Base-by-base conservation (phyloP, 495 filamentous ascomycete genomes). In the Pseudevernia furfuracea region DNA sequence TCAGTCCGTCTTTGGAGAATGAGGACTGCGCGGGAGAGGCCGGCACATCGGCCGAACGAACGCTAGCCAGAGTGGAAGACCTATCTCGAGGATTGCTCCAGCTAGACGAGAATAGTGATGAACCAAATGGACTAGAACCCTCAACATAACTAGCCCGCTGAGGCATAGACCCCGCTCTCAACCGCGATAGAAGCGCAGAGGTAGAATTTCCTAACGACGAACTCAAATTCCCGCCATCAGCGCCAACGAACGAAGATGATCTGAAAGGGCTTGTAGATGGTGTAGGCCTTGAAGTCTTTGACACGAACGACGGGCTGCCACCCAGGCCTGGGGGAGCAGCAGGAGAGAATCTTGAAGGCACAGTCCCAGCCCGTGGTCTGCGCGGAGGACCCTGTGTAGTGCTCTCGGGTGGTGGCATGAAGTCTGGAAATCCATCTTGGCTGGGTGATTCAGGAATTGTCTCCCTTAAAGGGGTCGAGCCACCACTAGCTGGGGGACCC, bases 371-470 rank as follows among this genome's bases (percentile, higher is more conserved):
- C 75, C 94, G 86, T 60, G 91, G 87, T 68, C 94, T 84, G 58
- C 89, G 82, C 48, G 85, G 69, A 80, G 87, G 73, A 78, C 77
- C 76, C 68, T 81, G 74, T 73, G 87, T 68, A 74, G 79, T 59
- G 75, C 81, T 72, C 80, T 84, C 75, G 74, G 80, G 69, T n/a
- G 79, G 79, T 65, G 90, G 84, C 44, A 89, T 81, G 71, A 95
- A 88, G 71, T 97, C 92, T 25, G 94, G 92, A 70, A 97, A 97
- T 64, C 89, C 93, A 76, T 97, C 94, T 70, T 90, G 91, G 61
- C 89, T 91, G n/a, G 87, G 87, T 14, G 92, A 96, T 78, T 98
- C 94, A 67, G 94, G 95, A 60, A 97, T 96, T 62, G 94, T 96
- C 77, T 97, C 94, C 66, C 94, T 89, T 63, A 98, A 82, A 66